Evolutionary conservation across 2,329 filamentous ascomycete species (phyloP), one percentile per base, ranked within the genome.

Genomic region (Penicillium sp.): DNA sequence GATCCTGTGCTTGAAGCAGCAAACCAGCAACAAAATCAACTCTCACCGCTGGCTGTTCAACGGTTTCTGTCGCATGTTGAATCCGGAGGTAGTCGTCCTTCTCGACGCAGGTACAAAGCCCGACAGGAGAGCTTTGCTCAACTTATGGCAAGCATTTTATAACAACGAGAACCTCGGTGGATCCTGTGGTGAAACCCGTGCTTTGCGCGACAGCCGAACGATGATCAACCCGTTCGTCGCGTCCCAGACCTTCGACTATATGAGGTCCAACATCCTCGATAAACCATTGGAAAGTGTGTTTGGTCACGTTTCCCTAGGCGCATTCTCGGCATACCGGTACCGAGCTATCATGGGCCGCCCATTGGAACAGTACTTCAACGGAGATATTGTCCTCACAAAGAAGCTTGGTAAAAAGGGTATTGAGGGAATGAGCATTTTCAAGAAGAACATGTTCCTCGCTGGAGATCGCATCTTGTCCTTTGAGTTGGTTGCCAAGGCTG

Each of bases 401-500:
- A 56, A 50, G 47, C 53, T 59, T 22, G 57, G 57, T 16, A 59
- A 59, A 37, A 59, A 59, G 43, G 57, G 57, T 33, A 56, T 59
- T 9, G 53, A 59, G 26, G 57, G 57, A n/a, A 59, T 59, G 57
- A 59, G 55, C 31, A 59, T 59, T 22, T 59, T 59, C 33, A 59
- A 59, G 29, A 59, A 59, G 24, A 59, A 59, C n/a, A 59, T 59
- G 57, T 59, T 59, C 47, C 27, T 59, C 4, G 57, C 57, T n/a
- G 57, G 53, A 41, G 57, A 59, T 44, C 57, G 57, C 2, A 59
- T 59, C 21, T 27, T 59, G 11, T 59, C 52, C 39, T 59, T 59
- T 44, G 57, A 59, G 16, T 26, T 59, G 24, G 50, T 59, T 14
- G 57, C 57, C 14, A 59, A 59, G 35, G 57, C 57, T 9, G 57